Percentiles rank a stretch among this genome's conserved stretches.
Evolutionary conservation across 768 basidiomycete species (phyloP).

Genomic region (Podaxis pistillaris): DNA sequence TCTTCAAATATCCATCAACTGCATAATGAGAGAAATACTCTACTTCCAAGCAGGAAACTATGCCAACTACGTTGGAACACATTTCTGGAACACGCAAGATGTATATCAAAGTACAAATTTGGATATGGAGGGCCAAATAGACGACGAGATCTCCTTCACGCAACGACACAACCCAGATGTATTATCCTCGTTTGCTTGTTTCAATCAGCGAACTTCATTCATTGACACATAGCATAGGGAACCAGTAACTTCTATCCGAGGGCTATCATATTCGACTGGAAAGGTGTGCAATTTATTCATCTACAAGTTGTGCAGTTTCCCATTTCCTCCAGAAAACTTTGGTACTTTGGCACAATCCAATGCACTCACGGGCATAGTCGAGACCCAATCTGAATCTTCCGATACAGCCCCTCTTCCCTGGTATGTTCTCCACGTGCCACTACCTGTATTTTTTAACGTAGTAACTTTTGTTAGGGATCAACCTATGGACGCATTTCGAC

Average conservation of each 20-base stretch:
- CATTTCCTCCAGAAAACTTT: conserved; percentile 53
- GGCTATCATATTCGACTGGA: conserved; percentile 64
- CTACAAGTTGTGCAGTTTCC: not conserved
- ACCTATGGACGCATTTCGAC: conserved; percentile 16
- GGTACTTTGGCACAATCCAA: conserved; percentile 50
- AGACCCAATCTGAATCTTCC: conserved; percentile 19
- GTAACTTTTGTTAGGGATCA: conserved; percentile 12
- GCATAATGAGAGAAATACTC: conserved; percentile 70
- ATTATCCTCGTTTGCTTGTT: not conserved
- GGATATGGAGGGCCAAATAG: conserved; percentile 39
- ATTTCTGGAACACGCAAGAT: conserved; percentile 84
- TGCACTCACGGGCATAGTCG: conserved; percentile 31
- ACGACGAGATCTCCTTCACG: conserved; percentile 63
- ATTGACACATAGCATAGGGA: conserved; percentile 32
- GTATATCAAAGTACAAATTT: conserved; percentile 57
- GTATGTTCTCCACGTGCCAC: conserved; percentile 1
- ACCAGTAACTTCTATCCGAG: conserved; percentile 56
- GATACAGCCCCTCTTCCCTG: conserved; percentile 18
- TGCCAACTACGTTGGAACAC: conserved; percentile 69
- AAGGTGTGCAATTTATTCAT: conserved; percentile 40
- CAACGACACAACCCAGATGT: conserved; percentile 37
- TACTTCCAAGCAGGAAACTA: conserved; percentile 72
- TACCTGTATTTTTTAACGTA: conserved; percentile 7
- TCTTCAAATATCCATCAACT: not conserved
- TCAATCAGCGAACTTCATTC: not conserved